These are phyloP conservation scores for Paramyrothecium sp. DNA, from an alignment of 2,329 filamentous ascomycete genomes.

Conservation along the genomic window DNA sequence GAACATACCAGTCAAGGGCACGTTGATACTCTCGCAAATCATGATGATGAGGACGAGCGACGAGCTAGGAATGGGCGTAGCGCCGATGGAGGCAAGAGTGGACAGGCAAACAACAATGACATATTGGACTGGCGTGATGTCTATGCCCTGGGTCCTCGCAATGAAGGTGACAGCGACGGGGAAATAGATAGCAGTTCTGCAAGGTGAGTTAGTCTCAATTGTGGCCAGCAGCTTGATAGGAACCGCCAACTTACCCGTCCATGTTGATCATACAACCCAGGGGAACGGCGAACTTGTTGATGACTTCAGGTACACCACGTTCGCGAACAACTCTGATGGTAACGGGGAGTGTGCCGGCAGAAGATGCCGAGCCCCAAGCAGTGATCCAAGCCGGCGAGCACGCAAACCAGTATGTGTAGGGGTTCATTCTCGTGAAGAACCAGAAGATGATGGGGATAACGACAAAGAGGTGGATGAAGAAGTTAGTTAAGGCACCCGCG, in stretches of 20 bases:
- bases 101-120: conserved; percentile 47
- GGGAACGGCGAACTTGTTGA: conserved; percentile 45
- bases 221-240: neutral
- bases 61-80: conserved; percentile 51
- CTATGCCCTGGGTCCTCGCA: conserved; percentile 46
- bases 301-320: conserved; percentile 37
- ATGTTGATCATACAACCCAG: conserved; percentile 50
- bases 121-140: conserved; percentile 42
- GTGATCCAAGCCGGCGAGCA: conserved; percentile 52
- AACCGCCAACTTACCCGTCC: conserved; percentile 34
- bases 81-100: conserved; percentile 50
- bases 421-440: conserved; percentile 40
- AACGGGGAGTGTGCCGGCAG: conserved; percentile 49
- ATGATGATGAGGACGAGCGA: conserved; percentile 51
- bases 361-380: conserved; percentile 53
- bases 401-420: conserved; percentile 45
- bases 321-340: conserved; percentile 40
- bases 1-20: conserved; percentile 47
- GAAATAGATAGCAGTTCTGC: conserved; percentile 53
- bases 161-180: conserved; percentile 52
- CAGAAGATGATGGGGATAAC: conserved; percentile 43
- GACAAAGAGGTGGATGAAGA: conserved; percentile 46
- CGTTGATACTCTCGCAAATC: conserved; percentile 44
- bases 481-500: conserved; percentile 41
- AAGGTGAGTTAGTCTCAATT: conserved; percentile 9